These are phyloP conservation scores for Lolium multiflorum DNA, from an alignment of 176 grass and related monocot genomes.

Conservation along the genomic window DNA sequence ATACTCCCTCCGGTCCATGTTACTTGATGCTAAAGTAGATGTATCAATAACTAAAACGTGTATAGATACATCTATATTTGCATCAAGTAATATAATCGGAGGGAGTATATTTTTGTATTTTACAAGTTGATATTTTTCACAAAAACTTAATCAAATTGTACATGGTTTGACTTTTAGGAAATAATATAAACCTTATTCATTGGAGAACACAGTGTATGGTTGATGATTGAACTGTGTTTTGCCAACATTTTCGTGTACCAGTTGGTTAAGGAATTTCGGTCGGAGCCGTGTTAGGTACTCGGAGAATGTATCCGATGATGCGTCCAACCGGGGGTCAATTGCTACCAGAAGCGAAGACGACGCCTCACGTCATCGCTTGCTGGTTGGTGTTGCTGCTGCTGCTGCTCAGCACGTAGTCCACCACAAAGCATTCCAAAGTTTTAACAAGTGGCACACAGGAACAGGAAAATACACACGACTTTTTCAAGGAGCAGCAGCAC, in stretches of 20 bases:
- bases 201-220: neutral
- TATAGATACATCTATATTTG: too few relatives aligned
- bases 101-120: too few relatives aligned
- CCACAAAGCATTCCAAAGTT: neutral
- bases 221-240: neutral
- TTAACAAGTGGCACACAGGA: constrained; percentile 5
- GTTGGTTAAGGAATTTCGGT: neutral
- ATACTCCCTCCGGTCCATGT: too few relatives aligned
- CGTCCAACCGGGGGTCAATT: constrained; percentile 30
- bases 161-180: too few relatives aligned
- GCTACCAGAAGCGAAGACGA: constrained; percentile 25
- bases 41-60: too few relatives aligned
- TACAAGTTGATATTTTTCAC: too few relatives aligned
- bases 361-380: constrained; percentile 18
- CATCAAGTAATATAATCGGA: too few relatives aligned
- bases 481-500: neutral
- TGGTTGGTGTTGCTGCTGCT: neutral
- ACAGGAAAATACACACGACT: neutral
- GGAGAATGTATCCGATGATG: constrained; percentile 2
- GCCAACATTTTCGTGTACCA: neutral
- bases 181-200: too few relatives aligned
- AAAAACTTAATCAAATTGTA: too few relatives aligned
- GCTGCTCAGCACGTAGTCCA: neutral
- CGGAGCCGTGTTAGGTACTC: neutral
- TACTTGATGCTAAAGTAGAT: too few relatives aligned